These are phyloP conservation scores for Podospora bellae-mahoneyi DNA, from an alignment of 495 filamentous ascomycete genomes.

Conservation along the genomic window DNA sequence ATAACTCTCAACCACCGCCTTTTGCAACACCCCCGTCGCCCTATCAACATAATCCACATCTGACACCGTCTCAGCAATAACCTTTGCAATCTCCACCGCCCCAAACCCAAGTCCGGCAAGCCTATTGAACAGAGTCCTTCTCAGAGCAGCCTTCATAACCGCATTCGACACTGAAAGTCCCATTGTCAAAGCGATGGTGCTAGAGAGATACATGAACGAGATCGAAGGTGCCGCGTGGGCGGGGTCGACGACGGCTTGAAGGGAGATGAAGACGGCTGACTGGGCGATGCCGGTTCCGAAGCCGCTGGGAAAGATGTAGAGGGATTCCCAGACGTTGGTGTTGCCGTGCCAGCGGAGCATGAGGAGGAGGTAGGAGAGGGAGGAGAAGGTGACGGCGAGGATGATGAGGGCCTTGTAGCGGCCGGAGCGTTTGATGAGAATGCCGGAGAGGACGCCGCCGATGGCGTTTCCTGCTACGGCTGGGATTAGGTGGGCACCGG, in stretches of 20 bases:
- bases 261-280: conserved; percentile 54
- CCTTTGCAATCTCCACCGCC: conserved; percentile 25
- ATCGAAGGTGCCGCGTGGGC: conserved; percentile 55
- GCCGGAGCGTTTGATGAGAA: conserved; percentile 52
- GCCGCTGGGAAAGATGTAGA: conserved; percentile 58
- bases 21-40: conserved; percentile 34
- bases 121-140: conserved; percentile 21
- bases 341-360: conserved; percentile 61
- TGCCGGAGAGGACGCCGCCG: conserved; percentile 59
- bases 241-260: conserved; percentile 51
- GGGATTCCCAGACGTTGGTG: conserved; percentile 56
- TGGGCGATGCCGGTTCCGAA: conserved; percentile 55
- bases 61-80: conserved; percentile 39
- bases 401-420: conserved; percentile 56
- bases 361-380: conserved; percentile 52
- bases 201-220: conserved; percentile 51
- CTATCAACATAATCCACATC: conserved; percentile 52
- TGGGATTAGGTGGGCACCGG: conserved; percentile 61
- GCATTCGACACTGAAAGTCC: conserved; percentile 52
- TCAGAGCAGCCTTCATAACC: conserved; percentile 35
- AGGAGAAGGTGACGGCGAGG: conserved; percentile 48
- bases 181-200: conserved; percentile 50
- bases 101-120: conserved; percentile 29
- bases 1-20: conserved; percentile 35
- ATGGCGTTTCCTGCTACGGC: conserved; percentile 64